Percentiles rank a stretch among this genome's conserved stretches.
Conservation (phyloP, 257 asterid species). For the Gentiana straminea region DNA sequence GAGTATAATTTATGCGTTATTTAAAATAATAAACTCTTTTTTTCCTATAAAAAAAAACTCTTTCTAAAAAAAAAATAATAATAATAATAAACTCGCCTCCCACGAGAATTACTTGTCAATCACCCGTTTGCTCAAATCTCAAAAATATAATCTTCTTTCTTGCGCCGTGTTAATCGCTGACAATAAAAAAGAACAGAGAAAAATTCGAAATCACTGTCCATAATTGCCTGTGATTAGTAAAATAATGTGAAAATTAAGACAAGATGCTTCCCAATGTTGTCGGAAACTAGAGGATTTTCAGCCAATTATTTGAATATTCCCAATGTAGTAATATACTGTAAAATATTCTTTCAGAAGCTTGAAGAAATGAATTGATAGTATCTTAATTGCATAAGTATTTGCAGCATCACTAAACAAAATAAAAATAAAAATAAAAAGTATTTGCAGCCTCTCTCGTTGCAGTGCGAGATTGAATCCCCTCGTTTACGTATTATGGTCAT, state of each 20-base stretch:
- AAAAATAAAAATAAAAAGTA: too few relatives aligned
- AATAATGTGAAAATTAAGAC: not conserved
- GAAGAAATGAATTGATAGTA: not conserved
- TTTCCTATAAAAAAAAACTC: too few relatives aligned
- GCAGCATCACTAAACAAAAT: not conserved
- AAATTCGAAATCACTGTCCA: not conserved
- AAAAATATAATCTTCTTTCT: slow-evolving; percentile 2
- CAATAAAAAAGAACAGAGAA: not conserved
- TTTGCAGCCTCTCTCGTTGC: too few relatives aligned
- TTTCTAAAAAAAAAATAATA: too few relatives aligned
- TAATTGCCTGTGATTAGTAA: too few relatives aligned
- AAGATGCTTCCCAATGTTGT: slow-evolving; percentile 16
- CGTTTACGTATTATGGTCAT: too few relatives aligned
- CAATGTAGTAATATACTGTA: not conserved
- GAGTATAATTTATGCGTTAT: too few relatives aligned
- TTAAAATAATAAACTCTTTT: too few relatives aligned
- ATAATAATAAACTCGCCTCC: not conserved
- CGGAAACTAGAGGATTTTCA: slow-evolving; percentile 16
- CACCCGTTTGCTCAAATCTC: too few relatives aligned
- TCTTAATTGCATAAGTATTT: not conserved
- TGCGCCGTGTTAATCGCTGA: slow-evolving; percentile 21
- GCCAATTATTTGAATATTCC: not conserved
- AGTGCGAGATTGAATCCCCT: too few relatives aligned
- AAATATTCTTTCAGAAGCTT: slow-evolving; percentile 10
- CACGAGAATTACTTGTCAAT: slow-evolving; percentile 18